phyloP scores from a whole-genome alignment of 768 basidiomycete species.

The Xerocomellus chrysenteron region DNA sequence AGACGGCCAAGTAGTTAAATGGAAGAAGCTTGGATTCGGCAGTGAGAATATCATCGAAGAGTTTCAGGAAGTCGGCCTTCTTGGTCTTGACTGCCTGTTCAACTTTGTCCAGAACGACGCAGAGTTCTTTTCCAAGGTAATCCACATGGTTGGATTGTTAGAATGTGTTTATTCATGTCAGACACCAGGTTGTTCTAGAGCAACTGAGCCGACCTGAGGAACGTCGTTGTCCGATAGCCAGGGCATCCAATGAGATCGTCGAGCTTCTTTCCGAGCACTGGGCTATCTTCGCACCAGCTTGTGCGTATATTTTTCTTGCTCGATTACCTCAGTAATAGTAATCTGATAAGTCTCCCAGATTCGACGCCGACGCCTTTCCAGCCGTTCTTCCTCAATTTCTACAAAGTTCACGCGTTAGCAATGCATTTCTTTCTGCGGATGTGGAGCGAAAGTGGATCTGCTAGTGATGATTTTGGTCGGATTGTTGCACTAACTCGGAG shows the following conservation, averaged over 20 bases:
- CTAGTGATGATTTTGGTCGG: conserved; percentile 71
- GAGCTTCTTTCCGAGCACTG: conserved; percentile 83
- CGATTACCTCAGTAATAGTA: not conserved
- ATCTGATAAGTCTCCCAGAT: conserved; percentile 37
- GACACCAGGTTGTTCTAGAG: conserved; percentile 67
- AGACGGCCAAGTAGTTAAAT: conserved; percentile 55
- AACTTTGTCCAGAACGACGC: conserved; percentile 67
- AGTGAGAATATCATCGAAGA: conserved; percentile 73
- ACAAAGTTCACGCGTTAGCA: conserved; percentile 76
- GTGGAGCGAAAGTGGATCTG: conserved; percentile 87
- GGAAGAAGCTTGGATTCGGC: conserved; percentile 77
- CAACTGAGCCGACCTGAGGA: conserved; percentile 73
- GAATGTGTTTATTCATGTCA: conserved; percentile 5
- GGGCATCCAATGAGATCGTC: conserved; percentile 82
- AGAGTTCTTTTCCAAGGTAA: conserved; percentile 73
- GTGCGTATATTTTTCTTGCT: conserved; percentile 42
- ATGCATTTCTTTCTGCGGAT: conserved; percentile 87
- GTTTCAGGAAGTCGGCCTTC: conserved; percentile 73
- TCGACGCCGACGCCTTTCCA: conserved; percentile 80
- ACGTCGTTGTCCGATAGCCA: conserved; percentile 79
- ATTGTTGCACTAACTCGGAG: conserved; percentile 76
- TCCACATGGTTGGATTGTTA: not conserved
- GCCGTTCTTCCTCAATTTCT: conserved; percentile 86
- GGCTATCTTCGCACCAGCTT: conserved; percentile 83
- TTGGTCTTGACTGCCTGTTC: conserved; percentile 83